Percentiles rank a stretch among this genome's conserved stretches.
Conservation (phyloP, 129 eudicot species). For the Centrapalus pauciflorus region DNA sequence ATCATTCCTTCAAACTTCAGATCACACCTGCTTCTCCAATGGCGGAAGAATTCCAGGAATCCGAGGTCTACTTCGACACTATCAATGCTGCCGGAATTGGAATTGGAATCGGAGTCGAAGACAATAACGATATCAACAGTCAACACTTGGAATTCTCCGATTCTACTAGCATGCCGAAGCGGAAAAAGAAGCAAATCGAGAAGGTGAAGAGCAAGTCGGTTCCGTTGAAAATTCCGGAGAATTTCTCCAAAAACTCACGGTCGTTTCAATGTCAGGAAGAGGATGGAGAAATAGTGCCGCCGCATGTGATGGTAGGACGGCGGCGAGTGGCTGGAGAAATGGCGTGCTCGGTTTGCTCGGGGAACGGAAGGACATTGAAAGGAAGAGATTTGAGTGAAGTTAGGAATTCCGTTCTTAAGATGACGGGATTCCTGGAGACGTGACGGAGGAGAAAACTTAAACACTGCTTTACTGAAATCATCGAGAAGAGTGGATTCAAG, state of each 20-base stretch:
- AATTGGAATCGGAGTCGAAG: not conserved
- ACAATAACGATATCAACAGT: not conserved
- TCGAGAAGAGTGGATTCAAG: not conserved
- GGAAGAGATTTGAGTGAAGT: constrained; percentile 55
- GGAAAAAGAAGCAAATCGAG: constrained; percentile 13
- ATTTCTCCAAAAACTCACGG: not conserved
- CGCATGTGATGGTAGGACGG: constrained; percentile 46
- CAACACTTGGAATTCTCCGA: not conserved
- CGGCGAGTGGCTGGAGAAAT: constrained; percentile 39
- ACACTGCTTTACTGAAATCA: not conserved
- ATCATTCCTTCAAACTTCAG: not conserved
- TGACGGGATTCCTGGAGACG: constrained; percentile 65
- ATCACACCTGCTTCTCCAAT: constrained; percentile 1
- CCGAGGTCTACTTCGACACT: constrained; percentile 29
- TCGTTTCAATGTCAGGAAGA: constrained; percentile 1
- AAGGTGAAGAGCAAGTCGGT: constrained; percentile 15
- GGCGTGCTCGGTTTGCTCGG: constrained; percentile 47
- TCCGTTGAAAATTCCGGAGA: constrained; percentile 36
- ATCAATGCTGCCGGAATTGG: not conserved
- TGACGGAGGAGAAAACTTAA: not conserved
- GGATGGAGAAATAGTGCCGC: constrained; percentile 41
- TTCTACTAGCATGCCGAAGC: not conserved
- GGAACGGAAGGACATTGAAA: constrained; percentile 44
- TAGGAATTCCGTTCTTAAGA: constrained; percentile 14
- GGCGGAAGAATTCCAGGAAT: constrained; percentile 54